phyloP scores from a whole-genome alignment of 331 rosid genomes.

The Quercus lobata region DNA sequence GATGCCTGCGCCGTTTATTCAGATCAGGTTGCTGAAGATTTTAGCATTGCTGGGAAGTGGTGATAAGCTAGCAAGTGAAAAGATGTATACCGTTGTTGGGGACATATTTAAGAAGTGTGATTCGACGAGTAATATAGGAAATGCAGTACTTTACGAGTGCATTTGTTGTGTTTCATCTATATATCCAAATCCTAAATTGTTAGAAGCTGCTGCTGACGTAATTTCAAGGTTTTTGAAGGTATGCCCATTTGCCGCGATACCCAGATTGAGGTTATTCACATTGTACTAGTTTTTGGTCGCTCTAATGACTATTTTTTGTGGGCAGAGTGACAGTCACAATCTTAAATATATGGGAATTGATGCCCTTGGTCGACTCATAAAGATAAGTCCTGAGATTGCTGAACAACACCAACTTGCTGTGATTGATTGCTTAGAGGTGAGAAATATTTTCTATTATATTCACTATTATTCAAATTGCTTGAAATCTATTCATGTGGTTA shows the following conservation, averaged over 20 bases:
- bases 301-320: constrained; percentile 14
- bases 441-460: constrained; percentile 8
- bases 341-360: constrained; percentile 95
- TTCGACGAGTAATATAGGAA: constrained; percentile 67
- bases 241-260: not conserved
- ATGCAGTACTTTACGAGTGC: constrained; percentile 80
- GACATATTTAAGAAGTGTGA: constrained; percentile 75
- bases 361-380: constrained; percentile 81
- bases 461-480: not conserved
- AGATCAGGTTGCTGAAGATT: constrained; percentile 79
- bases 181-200: constrained; percentile 61
- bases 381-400: constrained; percentile 75
- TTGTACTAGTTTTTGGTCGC: not conserved
- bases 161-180: constrained; percentile 73
- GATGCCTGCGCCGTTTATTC: constrained; percentile 89
- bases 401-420: constrained; percentile 93
- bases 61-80: constrained; percentile 79
- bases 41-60: constrained; percentile 73
- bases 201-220: constrained; percentile 76
- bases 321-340: constrained; percentile 93
- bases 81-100: constrained; percentile 67
- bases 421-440: constrained; percentile 88
- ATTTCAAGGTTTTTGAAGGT: constrained; percentile 83
- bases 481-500: not conserved
- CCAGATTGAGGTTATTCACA: too few relatives aligned